Conservation (phyloP, 1,284 basidiomycete species). For the Marasmius tenuissimus region DNA sequence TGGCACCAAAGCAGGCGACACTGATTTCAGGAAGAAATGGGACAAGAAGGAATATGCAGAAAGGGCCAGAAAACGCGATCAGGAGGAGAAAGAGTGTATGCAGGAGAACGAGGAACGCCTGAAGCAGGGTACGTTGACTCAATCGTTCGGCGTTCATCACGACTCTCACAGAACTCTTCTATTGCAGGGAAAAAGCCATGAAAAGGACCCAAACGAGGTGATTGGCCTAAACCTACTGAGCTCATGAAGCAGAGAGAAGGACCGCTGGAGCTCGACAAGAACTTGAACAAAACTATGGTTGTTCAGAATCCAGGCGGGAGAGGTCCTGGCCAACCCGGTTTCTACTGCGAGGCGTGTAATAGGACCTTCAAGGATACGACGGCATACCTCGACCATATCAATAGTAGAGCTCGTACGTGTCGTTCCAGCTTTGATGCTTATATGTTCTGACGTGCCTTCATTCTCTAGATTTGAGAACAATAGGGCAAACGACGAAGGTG, state of each 20-base stretch:
- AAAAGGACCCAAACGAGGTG: slow-evolving; percentile 61
- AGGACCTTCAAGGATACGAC: slow-evolving; percentile 92
- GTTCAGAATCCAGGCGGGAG: slow-evolving; percentile 79
- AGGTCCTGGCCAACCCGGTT: slow-evolving; percentile 88
- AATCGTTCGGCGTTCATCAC: neutral
- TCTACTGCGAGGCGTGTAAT: slow-evolving; percentile 88
- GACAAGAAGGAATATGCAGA: slow-evolving; percentile 84
- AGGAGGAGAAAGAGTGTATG: slow-evolving; percentile 79
- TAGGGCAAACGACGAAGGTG: slow-evolving; percentile 95
- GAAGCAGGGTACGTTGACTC: slow-evolving; percentile 65
- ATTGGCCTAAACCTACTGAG: slow-evolving; percentile 86
- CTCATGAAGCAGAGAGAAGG: slow-evolving; percentile 83
- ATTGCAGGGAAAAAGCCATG: slow-evolving; percentile 78
- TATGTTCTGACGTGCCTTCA: neutral
- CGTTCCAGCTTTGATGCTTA: neutral
- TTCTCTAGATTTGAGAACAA: slow-evolving; percentile 77
- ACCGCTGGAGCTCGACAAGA: slow-evolving; percentile 86
- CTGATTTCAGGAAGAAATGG: slow-evolving; percentile 83
- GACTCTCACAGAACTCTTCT: slow-evolving; percentile 6
- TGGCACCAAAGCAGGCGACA: slow-evolving; percentile 62
- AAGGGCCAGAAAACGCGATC: slow-evolving; percentile 71
- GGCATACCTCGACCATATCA: slow-evolving; percentile 95
- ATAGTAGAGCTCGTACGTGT: slow-evolving; percentile 86
- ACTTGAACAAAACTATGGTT: slow-evolving; percentile 89
- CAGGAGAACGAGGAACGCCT: slow-evolving; percentile 81